Conservation (phyloP, 2,329 filamentous ascomycete genomes). For the Oidium heveae region DNA sequence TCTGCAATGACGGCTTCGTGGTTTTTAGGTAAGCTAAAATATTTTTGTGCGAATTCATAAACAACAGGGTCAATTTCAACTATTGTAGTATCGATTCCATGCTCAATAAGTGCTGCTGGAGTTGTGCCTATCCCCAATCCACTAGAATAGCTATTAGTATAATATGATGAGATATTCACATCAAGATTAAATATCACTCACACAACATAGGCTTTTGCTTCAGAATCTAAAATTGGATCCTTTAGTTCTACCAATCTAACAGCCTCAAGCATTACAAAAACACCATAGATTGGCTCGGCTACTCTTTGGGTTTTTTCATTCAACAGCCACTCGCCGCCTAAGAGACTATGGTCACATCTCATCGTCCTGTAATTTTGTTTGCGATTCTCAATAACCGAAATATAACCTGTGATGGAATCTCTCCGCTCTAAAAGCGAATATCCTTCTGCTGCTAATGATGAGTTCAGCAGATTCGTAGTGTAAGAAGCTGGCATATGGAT, state of each 20-base stretch:
- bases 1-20: slow-evolving; percentile 64
- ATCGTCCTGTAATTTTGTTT: slow-evolving; percentile 51
- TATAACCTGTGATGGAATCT: slow-evolving; percentile 75
- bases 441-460: slow-evolving; percentile 33
- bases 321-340: slow-evolving; percentile 73
- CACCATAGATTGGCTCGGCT: slow-evolving; percentile 73
- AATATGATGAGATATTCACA: neutral
- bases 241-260: slow-evolving; percentile 50
- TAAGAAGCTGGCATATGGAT: slow-evolving; percentile 40
- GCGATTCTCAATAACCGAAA: slow-evolving; percentile 64
- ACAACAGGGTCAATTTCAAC: slow-evolving; percentile 88
- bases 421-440: slow-evolving; percentile 58
- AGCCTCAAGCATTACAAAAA: slow-evolving; percentile 91
- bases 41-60: slow-evolving; percentile 54
- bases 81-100: slow-evolving; percentile 78
- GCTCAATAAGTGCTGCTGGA: slow-evolving; percentile 60
- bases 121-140: slow-evolving; percentile 85
- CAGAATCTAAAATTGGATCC: slow-evolving; percentile 27
- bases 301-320: slow-evolving; percentile 39
- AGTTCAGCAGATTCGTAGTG: slow-evolving; percentile 37
- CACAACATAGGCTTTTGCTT: slow-evolving; percentile 67
- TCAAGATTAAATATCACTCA: slow-evolving; percentile 20
- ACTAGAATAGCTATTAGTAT: slow-evolving; percentile 17
- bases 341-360: slow-evolving; percentile 78
- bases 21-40: slow-evolving; percentile 57